A percentile compares a stretch with the other conserved stretches of the same genome.
phyloP scores from a whole-genome alignment of 1,284 basidiomycete species.

The Spongiforma sp. region DNA sequence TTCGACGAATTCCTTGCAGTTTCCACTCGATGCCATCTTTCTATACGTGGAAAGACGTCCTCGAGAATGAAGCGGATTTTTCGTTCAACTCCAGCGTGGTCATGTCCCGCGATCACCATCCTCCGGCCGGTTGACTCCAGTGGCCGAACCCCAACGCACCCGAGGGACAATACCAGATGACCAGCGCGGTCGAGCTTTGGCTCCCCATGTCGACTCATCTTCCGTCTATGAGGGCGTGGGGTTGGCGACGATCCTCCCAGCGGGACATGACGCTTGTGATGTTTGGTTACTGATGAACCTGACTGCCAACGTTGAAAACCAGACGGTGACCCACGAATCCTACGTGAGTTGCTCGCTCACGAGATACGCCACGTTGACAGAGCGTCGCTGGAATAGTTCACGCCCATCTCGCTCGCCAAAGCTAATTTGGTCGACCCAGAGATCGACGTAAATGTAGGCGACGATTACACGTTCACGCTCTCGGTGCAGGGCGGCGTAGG shows the following conservation, averaged over 20 bases:
- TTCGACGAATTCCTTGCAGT: constrained; percentile 31
- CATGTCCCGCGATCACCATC: too few species aligned
- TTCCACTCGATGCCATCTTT: constrained; percentile 58
- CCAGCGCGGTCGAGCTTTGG: constrained; percentile 55
- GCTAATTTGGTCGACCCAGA: constrained; percentile 52
- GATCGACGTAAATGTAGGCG: constrained; percentile 42
- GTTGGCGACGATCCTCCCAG: constrained; percentile 50
- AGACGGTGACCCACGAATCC: constrained; percentile 55
- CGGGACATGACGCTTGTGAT: constrained; percentile 44
- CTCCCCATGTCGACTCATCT: constrained; percentile 54
- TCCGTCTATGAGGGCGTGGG: constrained; percentile 46
- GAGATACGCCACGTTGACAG: constrained; percentile 33
- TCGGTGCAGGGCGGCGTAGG: constrained; percentile 60
- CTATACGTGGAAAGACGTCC: constrained; percentile 53
- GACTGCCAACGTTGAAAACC: constrained; percentile 49
- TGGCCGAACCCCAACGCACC: constrained; percentile 64
- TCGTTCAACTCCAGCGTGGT: constrained; percentile 20
- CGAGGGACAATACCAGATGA: constrained; percentile 61
- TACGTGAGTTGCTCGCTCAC: constrained; percentile 44
- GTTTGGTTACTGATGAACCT: constrained; percentile 58
- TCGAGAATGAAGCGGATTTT: constrained; percentile 55
- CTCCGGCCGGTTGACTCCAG: constrained; percentile 41
- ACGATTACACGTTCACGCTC: constrained; percentile 53
- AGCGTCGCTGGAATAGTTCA: too few species aligned
- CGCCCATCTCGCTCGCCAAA: constrained; percentile 52